phyloP scores from a whole-genome alignment of 2,329 filamentous ascomycete species.

The Aspergillus sp. region DNA sequence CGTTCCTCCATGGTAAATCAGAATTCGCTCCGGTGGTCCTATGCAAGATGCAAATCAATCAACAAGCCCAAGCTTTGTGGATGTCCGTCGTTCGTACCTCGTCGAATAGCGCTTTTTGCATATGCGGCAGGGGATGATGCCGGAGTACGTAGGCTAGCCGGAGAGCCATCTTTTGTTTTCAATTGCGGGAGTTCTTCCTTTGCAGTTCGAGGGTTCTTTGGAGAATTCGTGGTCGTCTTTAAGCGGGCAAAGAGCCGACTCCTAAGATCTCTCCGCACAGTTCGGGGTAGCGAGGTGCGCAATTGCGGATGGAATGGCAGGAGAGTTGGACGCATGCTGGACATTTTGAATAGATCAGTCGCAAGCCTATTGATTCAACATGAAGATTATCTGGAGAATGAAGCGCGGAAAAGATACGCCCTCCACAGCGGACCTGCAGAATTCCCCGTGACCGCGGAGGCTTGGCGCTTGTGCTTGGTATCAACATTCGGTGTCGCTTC shows the following conservation, averaged over 20 bases:
- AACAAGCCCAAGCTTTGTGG: conserved; percentile 2
- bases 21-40: conserved; percentile 42
- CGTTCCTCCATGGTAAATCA: conserved; percentile 71
- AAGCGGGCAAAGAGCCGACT: conserved; percentile 20
- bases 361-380: background rate
- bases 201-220: conserved; percentile 15
- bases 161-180: conserved; percentile 15
- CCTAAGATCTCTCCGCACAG: conserved; percentile 20
- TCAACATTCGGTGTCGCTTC: background rate
- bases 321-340: conserved; percentile 3
- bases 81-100: conserved; percentile 16
- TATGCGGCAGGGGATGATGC: conserved; percentile 10
- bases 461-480: background rate
- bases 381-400: background rate
- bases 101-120: conserved; percentile 20
- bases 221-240: conserved; percentile 21
- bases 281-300: conserved; percentile 19
- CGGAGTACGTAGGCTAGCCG: conserved; percentile 9
- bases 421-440: too few relatives aligned
- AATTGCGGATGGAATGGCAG: conserved; percentile 25
- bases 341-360: background rate
- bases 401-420: too few relatives aligned
- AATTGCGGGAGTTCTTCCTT: conserved; percentile 14
- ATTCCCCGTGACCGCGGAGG: too few relatives aligned
- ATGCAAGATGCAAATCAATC: conserved; percentile 4